Evolutionary conservation across 352 stramenopile genomes (phyloP).

Genomic region (Phytophthora kernoviae): DNA sequence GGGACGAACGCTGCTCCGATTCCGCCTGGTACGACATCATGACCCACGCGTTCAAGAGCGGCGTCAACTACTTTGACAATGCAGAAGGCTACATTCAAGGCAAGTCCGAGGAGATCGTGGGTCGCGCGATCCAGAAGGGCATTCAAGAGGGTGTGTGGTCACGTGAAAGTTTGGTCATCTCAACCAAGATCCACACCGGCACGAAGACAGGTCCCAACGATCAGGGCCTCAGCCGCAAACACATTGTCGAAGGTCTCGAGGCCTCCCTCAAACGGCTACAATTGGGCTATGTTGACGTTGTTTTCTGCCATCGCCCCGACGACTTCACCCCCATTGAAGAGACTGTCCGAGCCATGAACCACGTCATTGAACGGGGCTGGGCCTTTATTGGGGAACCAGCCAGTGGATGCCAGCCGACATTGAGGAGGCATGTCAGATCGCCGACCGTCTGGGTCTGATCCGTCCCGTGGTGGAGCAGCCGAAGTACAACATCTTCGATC

Average conservation of each 20-base stretch:
- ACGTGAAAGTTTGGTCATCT: constrained; percentile 53
- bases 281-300: constrained; percentile 45
- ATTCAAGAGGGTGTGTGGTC: constrained; percentile 30
- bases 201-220: constrained; percentile 17
- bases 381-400: constrained; percentile 39
- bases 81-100: constrained; percentile 42
- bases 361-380: constrained; percentile 25
- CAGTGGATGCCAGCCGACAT: constrained; percentile 67
- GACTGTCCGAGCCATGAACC: constrained; percentile 32
- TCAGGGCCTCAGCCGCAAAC: constrained; percentile 36
- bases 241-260: constrained; percentile 40
- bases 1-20: constrained; percentile 18
- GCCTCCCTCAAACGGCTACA: constrained; percentile 35
- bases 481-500: constrained; percentile 76
- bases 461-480: constrained; percentile 53
- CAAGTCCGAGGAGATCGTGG: constrained; percentile 40
- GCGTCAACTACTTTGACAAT: constrained; percentile 58
- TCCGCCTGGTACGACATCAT: constrained; percentile 39
- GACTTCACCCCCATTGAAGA: constrained; percentile 35
- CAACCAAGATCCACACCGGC: constrained; percentile 53
- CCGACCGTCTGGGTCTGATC: constrained; percentile 33
- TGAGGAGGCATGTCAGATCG: constrained; percentile 44
- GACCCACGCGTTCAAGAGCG: constrained; percentile 36
- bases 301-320: constrained; percentile 59
- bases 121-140: constrained; percentile 40